A percentile compares a stretch with the other conserved stretches of the same genome.
Conservation (phyloP, 2,329 filamentous ascomycete genomes). For the Verticillium nonalfalfae region DNA sequence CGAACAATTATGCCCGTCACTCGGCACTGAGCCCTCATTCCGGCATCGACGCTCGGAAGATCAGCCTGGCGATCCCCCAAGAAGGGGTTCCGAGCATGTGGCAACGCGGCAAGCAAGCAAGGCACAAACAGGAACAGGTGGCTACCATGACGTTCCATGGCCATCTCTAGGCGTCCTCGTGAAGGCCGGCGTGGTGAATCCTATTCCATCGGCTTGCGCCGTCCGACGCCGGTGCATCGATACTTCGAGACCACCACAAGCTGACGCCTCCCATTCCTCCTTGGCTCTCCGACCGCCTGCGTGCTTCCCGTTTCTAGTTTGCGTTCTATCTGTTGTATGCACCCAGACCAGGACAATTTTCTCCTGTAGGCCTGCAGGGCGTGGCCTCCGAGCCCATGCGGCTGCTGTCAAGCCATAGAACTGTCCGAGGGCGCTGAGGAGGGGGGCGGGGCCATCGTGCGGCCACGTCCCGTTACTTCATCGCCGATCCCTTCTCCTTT, state of each 20-base stretch:
- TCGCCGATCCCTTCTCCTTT: constrained; percentile 10
- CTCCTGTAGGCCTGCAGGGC: neutral
- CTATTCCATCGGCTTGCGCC: neutral
- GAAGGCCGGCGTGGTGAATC: neutral
- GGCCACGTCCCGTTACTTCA: constrained; percentile 6
- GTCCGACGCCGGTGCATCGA: neutral
- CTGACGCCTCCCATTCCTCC: neutral
- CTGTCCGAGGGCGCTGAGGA: neutral
- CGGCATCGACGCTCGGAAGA: neutral
- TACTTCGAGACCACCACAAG: neutral
- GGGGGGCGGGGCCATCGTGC: neutral
- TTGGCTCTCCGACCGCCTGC: neutral
- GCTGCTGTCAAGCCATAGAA: neutral
- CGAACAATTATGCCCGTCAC: neutral
- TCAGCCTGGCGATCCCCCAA: neutral
- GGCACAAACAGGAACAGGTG: neutral
- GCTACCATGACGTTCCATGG: neutral
- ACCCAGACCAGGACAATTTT: too few relatives aligned
- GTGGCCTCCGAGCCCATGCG: constrained; percentile 8
- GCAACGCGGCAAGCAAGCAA: neutral
- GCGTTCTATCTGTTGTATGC: neutral
- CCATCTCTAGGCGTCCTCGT: neutral
- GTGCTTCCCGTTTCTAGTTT: neutral
- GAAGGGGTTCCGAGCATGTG: neutral
- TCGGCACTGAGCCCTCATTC: neutral